These are phyloP conservation scores for Trametes maxima DNA, from an alignment of 768 basidiomycete species.

Conservation along the genomic window DNA sequence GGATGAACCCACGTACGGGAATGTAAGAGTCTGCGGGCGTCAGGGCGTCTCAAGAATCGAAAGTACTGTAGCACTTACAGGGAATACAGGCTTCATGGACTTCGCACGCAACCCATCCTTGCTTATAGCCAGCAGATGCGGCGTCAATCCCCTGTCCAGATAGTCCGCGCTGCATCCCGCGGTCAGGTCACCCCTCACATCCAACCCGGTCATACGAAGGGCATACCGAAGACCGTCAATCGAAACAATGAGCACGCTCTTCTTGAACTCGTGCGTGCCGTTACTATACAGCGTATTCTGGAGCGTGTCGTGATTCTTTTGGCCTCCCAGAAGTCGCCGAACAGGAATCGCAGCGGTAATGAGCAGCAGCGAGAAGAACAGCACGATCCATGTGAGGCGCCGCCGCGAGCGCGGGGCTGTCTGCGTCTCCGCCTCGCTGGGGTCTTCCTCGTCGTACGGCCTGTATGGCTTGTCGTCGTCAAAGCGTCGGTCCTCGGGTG, in stretches of 20 bases:
- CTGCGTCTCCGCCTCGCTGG: background rate
- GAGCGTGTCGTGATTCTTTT: constrained; percentile 29
- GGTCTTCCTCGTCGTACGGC: constrained; percentile 18
- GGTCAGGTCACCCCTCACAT: background rate
- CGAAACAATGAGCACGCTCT: constrained; percentile 82
- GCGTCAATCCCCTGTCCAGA: constrained; percentile 82
- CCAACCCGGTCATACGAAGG: background rate
- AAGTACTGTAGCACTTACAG: constrained; percentile 49
- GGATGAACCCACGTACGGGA: constrained; percentile 62
- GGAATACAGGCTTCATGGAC: constrained; percentile 85
- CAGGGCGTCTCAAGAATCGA: background rate
- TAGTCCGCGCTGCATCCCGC: constrained; percentile 76
- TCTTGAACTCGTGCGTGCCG: constrained; percentile 81
- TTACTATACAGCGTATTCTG: constrained; percentile 59
- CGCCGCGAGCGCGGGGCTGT: background rate
- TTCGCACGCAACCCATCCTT: constrained; percentile 86
- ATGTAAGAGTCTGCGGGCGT: constrained; percentile 73
- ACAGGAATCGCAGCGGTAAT: constrained; percentile 13
- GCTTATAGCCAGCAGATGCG: constrained; percentile 79
- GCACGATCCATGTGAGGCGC: constrained; percentile 14
- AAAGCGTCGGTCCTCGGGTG: constrained; percentile 6
- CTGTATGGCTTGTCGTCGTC: constrained; percentile 1
- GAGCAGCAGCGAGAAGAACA: constrained; percentile 21
- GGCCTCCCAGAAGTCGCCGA: constrained; percentile 7
- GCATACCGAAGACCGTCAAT: constrained; percentile 80